Evolutionary conservation across 2,329 filamentous ascomycete genomes (phyloP).

Genomic region (Keithomyces neogunnii): DNA sequence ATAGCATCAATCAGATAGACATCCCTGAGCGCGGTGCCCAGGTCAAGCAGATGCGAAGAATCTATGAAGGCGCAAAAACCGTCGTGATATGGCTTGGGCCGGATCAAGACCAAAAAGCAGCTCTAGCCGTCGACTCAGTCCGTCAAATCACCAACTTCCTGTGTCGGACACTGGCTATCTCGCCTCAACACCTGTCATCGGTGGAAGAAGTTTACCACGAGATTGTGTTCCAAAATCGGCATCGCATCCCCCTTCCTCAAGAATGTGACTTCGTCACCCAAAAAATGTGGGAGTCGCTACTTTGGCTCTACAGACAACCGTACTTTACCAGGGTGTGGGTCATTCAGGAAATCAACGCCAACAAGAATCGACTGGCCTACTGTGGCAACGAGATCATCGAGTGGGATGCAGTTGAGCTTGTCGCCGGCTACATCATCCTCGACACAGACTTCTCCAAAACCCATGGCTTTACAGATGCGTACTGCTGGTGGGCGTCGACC

Average conservation of each 20-base stretch:
- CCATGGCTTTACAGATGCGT: conserved; percentile 14
- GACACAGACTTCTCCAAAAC: conserved; percentile 16
- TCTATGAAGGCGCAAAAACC: conserved; percentile 3
- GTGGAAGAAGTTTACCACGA: conserved; percentile 3
- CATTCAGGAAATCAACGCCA: conserved; percentile 10
- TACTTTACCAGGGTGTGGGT: conserved; percentile 6
- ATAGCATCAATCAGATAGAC: conserved; percentile 3
- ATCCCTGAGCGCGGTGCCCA: conserved; percentile 2
- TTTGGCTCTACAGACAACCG: conserved; percentile 1
- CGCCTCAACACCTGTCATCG: not conserved
- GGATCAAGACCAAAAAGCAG: conserved; percentile 1
- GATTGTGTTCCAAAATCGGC: conserved; percentile 1
- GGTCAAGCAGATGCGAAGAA: conserved; percentile 5
- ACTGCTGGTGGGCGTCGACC: conserved; percentile 17
- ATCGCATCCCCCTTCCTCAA: not conserved
- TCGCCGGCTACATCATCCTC: conserved; percentile 17
- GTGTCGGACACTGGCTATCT: conserved; percentile 1
- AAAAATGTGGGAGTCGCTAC: conserved; percentile 1
- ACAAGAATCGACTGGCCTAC: conserved; percentile 11
- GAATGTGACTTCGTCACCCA: conserved; percentile 1
- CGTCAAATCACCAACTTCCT: conserved; percentile 1
- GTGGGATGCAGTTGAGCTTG: conserved; percentile 16
- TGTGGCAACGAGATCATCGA: conserved; percentile 14
- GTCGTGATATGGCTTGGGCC: conserved; percentile 5
- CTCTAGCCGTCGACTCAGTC: not conserved